Base-by-base conservation (phyloP, 2,329 filamentous ascomycete genomes). In the Cladobotryum mycophilum region DNA sequence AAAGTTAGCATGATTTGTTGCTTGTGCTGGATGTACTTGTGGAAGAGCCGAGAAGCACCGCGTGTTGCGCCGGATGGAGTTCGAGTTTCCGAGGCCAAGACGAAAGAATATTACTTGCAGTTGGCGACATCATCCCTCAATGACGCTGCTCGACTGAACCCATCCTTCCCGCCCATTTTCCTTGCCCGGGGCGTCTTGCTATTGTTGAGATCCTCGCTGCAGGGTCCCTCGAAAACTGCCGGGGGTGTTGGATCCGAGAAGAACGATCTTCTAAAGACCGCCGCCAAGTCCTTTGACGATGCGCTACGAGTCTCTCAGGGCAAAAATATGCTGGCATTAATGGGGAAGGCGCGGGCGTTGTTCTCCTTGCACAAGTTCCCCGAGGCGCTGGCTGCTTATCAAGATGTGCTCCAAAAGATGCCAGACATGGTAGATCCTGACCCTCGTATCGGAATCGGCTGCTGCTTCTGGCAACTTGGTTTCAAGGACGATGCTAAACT, bases 381-480 rank as follows among this genome's bases (percentile, higher is more conserved):
- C 1, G 90, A 97, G 48, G 87, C 95, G 13, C 71, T 97, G 47
- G 79, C 87, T 53, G 77, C 81, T 20, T 99, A 97, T 65, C 93
- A 99, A 70, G 86, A 89, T 53, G 89, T 90, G 14, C 73, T 99
- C 46, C 78, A 84, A 60, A 90, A 87, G 68, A 90, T 91, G 74
- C 93, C 93, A 2, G 84, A 89, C 58, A 77, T 97, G 62, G 82
- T 87, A 40, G 93, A 99, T 62, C 93, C 93, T 1, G 93, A 99
- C 67, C 95, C 93, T 58, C 82, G 95, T 60, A 92, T 99, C 59
- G 93, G 93, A 49, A 92, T 99, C 62, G 93, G 93, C 42, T 93
- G 89, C 69, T 99, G 93, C 73, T 86, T 96, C 67, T 99, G 95
- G 93, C 89, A 96, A 67, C 77, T 99, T 25, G 91, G 91, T 11